Base-by-base conservation (phyloP, 1,139 yeast genomes). In the Pneumocystis oryctolagi region DNA sequence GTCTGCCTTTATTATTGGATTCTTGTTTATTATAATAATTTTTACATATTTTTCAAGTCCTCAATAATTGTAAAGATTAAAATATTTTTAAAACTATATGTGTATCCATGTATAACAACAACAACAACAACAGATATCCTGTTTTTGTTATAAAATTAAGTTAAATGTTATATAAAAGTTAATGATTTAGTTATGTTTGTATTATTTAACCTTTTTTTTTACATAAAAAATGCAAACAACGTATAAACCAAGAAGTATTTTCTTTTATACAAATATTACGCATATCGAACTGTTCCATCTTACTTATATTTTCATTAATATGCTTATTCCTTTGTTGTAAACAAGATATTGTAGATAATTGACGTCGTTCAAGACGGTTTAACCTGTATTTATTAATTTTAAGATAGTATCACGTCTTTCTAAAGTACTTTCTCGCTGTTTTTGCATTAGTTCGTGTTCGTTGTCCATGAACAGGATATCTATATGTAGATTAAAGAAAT, bases 391-490 rank as follows among this genome's bases (percentile, higher is more conserved):
- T n/a, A 25, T 47, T 25, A 47, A 25, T 47, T 1, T 5, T 1
- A 47, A 12, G 6, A 2, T 9, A 12, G 9, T 47, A 12, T 9
- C 28, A 25, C 4, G 2, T 12, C 5, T 47, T 4, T 4, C 14
- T 3, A 20, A 18, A 6, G 18, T 47, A 47, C 55, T 25, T 47
- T 47, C 55, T 47, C 6, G 55, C 55, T 9, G 55, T 47, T 47
- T 47, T 47, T 25, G 55, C 55, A 25, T 47, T 47, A 12, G 55
- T 47, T 47, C 16, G 28, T 47, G 55, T 47, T 25, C 55, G 8
- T 47, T 47, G 55, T 47, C 55, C 55, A 47, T 47, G 55, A 47
- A 47, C 55, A 25, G 55, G 55, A 47, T 47, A 47, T 47, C 55
- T 47, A 25, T 12, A n/a, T n/a, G n/a, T n/a, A 25, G 16, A 12